Percentiles rank a stretch among this genome's conserved stretches.
Conservation (phyloP, 805 yeast genomes). For the Hanseniaspora taiwanica region DNA sequence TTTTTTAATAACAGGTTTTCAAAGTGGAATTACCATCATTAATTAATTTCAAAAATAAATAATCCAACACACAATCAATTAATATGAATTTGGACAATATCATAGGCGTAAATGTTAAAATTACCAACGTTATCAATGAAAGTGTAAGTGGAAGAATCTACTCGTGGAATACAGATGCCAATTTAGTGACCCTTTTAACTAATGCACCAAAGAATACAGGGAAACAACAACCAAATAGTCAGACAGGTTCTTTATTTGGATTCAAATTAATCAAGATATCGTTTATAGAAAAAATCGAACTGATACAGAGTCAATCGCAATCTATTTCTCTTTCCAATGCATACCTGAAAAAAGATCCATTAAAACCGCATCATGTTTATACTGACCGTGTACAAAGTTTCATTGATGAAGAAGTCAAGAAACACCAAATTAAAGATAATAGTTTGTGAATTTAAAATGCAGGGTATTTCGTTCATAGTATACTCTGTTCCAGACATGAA, state of each 20-base stretch:
- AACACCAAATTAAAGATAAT: neutral
- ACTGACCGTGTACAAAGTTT: slow-evolving; percentile 16
- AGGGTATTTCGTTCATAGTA: neutral
- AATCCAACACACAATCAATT: neutral
- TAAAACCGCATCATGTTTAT: slow-evolving; percentile 24
- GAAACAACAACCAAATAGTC: neutral
- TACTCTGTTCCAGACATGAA: neutral
- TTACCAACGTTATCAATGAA: slow-evolving; percentile 46
- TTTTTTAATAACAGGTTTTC: too few species aligned
- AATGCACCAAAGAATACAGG: slow-evolving; percentile 9
- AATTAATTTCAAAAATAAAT: neutral
- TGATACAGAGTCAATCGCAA: slow-evolving; percentile 26
- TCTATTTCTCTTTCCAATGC: slow-evolving; percentile 11
- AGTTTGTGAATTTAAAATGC: neutral
- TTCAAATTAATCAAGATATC: slow-evolving; percentile 44
- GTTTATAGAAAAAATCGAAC: slow-evolving; percentile 41
- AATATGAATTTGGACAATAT: slow-evolving; percentile 14
- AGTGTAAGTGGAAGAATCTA: slow-evolving; percentile 49
- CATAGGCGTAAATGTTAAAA: slow-evolving; percentile 35
- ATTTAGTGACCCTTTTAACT: slow-evolving; percentile 22
- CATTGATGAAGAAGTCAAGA: slow-evolving; percentile 15
- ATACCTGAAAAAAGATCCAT: slow-evolving; percentile 20
- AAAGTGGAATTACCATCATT: too few species aligned
- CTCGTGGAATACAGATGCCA: slow-evolving; percentile 38
- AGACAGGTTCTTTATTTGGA: neutral